Conservation (phyloP, 352 stramenopile species). For the Phytophthora niederhauseri region DNA sequence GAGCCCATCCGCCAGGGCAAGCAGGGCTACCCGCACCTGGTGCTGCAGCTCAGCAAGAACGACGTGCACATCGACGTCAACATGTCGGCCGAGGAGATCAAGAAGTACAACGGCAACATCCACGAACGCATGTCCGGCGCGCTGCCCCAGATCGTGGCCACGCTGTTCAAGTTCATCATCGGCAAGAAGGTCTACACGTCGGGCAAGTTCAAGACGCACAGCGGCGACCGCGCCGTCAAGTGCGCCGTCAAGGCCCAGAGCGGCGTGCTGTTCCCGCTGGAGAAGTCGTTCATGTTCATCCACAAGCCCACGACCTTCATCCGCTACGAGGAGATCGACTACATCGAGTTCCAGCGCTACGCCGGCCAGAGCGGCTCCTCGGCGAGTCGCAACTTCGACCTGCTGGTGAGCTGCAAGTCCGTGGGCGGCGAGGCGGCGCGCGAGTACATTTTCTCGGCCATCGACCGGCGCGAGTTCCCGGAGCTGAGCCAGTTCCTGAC, state of each 20-base stretch:
- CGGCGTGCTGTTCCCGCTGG: constrained; percentile 97
- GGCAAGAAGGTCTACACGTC: constrained; percentile 98
- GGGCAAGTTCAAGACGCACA: constrained; percentile 91
- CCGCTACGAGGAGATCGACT: constrained; percentile 98
- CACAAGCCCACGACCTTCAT: constrained; percentile 99
- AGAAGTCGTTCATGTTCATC: constrained; percentile 99
- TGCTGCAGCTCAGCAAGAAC: constrained; percentile 95
- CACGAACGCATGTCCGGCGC: constrained; percentile 96
- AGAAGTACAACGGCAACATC: constrained; percentile 98
- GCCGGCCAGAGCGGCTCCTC: constrained; percentile 86
- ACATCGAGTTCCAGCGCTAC: constrained; percentile 98
- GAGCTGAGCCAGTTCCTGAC: constrained; percentile 96
- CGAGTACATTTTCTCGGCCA: constrained; percentile 96
- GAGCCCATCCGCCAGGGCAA: constrained; percentile 99
- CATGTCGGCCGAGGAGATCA: constrained; percentile 96
- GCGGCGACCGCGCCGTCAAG: constrained; percentile 87
- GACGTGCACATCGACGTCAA: constrained; percentile 93
- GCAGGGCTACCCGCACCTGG: constrained; percentile 98
- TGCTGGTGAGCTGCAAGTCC: constrained; percentile 93
- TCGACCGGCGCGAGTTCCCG: constrained; percentile 96
- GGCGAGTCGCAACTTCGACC: constrained; percentile 96
- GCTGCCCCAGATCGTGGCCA: constrained; percentile 98
- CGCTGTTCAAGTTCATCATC: constrained; percentile 97
- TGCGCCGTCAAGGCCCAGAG: constrained; percentile 96
- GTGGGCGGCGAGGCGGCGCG: constrained; percentile 80